These are phyloP conservation scores for Wallacemonas sp. DNA, from an alignment of 208 protist genomes.

Conservation along the genomic window DNA sequence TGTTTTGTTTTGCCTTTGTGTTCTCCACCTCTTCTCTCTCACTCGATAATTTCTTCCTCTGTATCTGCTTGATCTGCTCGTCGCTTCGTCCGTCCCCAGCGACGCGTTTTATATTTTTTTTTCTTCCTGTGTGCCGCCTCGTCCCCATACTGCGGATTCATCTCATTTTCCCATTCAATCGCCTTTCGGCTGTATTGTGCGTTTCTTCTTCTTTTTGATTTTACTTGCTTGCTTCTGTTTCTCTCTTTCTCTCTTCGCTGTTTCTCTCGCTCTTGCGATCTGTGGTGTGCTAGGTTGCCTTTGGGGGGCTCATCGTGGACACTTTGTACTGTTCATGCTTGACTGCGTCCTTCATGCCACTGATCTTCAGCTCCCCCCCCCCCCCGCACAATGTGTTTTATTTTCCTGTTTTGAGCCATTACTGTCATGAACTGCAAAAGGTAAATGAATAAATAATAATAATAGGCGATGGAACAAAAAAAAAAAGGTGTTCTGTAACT, in stretches of 20 bases:
- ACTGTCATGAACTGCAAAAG: neutral
- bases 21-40: neutral
- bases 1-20: no score
- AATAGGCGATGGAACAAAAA: neutral
- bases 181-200: neutral
- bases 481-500: neutral
- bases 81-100: neutral
- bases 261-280: no score
- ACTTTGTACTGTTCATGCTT: no score
- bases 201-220: neutral
- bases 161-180: neutral
- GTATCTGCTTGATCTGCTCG: neutral
- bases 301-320: no score
- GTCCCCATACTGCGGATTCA: neutral
- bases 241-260: neutral
- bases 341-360: no score
- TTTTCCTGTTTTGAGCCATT: neutral
- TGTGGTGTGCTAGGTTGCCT: no score
- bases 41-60: neutral
- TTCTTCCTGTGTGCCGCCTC: no score
- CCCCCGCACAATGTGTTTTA: neutral
- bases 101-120: no score
- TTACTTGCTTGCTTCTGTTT: conserved; percentile 3
- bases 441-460: neutral
- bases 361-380: neutral